Base-by-base conservation (phyloP, 371 early-diverging fungal species). In the Entomophthora muscae region DNA sequence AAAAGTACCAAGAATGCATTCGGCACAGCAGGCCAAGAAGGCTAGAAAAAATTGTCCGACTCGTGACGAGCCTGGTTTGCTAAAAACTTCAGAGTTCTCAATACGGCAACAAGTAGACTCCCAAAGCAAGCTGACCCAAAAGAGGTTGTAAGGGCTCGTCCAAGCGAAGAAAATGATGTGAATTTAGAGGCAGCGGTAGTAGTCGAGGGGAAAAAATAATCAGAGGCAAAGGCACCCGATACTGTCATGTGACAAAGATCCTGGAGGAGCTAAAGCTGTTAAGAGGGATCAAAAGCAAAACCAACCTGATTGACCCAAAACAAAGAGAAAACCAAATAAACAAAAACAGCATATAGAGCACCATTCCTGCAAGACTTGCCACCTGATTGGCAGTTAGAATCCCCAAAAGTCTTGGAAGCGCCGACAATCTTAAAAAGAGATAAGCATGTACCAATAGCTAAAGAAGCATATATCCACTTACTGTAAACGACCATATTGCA, bases 111-210 rank as follows among this genome's bases (percentile, higher is more conserved):
- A 5, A 96, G 67, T 27, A 96, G 76, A 21, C 88, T 83, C 10
- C 98, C 98, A 73, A 90, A 96, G 67, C 95, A 95, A 66, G 93
- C 83, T 31, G 88, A 83, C 52, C 98, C 98, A 71, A 98, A 92
- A 3, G 90, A 88, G 12, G 90, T 91, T 1, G 95, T 92, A 32
- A 85, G 61, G 10, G 96, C 94, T 24, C 97, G 85, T 60, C 83
- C 84, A 13, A 86, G 73, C 22, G 89, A 84, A 30, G 78, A 76
- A 53, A 85, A 74, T 2, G 85, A 82, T 60, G 88, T 84, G 60
- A 77, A 70, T n/a, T 70, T 66, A 10, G 80, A 72, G 1, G 78
- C 74, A 10, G 78, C 79, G 42, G 70, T 67, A 42, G 76, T 71
- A 1, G 86, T 75, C 52, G 87, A 83, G 29, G 84, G 82, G 33